Evolutionary conservation across 306 rosid species (phyloP), one percentile per base, ranked within the genome.

Genomic region (Quercus glauca): DNA sequence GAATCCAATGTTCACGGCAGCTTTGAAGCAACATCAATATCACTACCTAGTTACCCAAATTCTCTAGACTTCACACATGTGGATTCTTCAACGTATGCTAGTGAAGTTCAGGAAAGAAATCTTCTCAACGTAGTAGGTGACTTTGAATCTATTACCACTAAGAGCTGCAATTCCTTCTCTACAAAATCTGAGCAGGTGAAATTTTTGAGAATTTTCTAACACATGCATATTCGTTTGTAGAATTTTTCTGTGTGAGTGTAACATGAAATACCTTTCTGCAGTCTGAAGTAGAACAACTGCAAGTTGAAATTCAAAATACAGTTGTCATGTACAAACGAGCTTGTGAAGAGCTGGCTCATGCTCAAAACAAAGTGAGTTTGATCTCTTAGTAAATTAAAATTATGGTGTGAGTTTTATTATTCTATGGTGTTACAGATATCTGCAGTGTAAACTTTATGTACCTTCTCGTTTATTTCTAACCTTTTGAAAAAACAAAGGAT

Each of bases 311-410:
- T 81, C 97, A 85, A 79, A 88, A 79, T 85, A 90, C 97, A 10
- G 75, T 90, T 82, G 76, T 88, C 83, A 81, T 92, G 99, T 91
- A 95, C 75, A 89, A 81, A 87, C 86, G 82, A 45, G 91, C 88
- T 49, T 91, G 99, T 82, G 90, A 83, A 89, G 98, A 91, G 58
- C 85, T 95, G 85, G 97, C 78, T 71, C 91, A 78, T 73, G 86
- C 90, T 79, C 94, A 92, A 81, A 88, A 61, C 77, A 86, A 90
- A 97, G 99, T 95, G 89, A 81, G 72, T 43, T 76, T 72, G 84
- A 76, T 57, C 60, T 33, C 17, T 14, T 20, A 6, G 61, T 4
- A 19, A 28, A 25, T 18, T 67, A 33, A 33, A 19, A 35, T 8
- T 10, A 67, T 33, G 6, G 97, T 92, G 76, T 85, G 88, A 80